A percentile compares a stretch with the other conserved stretches of the same genome.
phyloP scores from a whole-genome alignment of 1,139 yeast species.

The Yamadazyma conglobata region DNA sequence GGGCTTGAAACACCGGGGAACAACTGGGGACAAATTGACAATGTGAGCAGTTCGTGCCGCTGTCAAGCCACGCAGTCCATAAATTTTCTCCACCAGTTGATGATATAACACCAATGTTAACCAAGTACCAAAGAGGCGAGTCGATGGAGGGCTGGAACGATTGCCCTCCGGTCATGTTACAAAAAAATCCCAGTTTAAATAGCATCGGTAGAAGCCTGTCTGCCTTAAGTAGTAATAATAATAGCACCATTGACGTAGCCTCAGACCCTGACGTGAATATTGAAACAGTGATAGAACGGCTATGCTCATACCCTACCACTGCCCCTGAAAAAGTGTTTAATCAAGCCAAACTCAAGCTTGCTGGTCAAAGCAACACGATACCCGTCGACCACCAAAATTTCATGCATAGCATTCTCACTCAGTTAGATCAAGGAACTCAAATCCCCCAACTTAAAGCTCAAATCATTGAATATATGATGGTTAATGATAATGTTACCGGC shows the following conservation, averaged over 20 bases:
- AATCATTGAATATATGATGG: constrained; percentile 46
- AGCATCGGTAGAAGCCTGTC: constrained; percentile 5
- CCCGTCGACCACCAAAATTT: constrained; percentile 17
- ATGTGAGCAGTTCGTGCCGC: too few relatives aligned
- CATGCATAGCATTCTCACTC: constrained; percentile 14
- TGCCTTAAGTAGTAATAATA: too few relatives aligned
- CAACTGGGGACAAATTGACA: too few relatives aligned
- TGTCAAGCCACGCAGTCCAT: too few relatives aligned
- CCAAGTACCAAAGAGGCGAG: constrained; percentile 40
- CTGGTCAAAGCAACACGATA: constrained; percentile 15
- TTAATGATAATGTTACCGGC: constrained; percentile 47
- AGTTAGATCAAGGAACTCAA: constrained; percentile 8
- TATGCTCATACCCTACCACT: constrained; percentile 17
- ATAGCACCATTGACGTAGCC: constrained; percentile 1
- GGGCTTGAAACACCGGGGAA: constrained; percentile 1
- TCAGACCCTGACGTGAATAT: constrained; percentile 5
- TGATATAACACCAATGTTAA: constrained; percentile 25
- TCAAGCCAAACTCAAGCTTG: constrained; percentile 35
- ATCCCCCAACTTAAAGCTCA: constrained; percentile 18
- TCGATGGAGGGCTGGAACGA: constrained; percentile 48
- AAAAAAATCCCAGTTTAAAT: constrained; percentile 8
- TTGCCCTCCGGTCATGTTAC: constrained; percentile 29
- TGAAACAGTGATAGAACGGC: constrained; percentile 12
- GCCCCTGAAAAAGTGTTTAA: constrained; percentile 33
- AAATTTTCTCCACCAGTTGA: too few relatives aligned